Conservation (phyloP, 352 stramenopile genomes). For the Globisporangium megalacanthum region DNA sequence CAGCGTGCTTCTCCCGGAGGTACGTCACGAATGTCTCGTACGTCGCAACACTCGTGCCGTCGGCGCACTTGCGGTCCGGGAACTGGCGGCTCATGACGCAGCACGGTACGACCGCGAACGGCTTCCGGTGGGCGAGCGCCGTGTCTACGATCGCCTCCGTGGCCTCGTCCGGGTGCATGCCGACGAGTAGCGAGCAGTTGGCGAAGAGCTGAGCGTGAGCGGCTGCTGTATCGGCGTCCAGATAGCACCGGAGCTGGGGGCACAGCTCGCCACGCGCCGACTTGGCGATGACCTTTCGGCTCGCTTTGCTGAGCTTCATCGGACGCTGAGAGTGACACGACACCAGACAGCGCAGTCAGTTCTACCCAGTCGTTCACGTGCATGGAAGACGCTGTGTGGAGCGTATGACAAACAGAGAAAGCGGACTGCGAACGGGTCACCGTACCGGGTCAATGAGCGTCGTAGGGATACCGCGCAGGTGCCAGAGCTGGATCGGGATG, state of each 20-base stretch:
- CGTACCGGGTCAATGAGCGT: conserved; percentile 83
- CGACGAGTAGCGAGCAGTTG: conserved; percentile 83
- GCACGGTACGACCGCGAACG: conserved; percentile 95
- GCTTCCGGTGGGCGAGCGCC: conserved; percentile 80
- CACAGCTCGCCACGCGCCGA: conserved; percentile 35
- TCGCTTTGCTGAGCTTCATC: conserved; percentile 75
- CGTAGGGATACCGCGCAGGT: conserved; percentile 64
- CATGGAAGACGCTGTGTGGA: too few species aligned
- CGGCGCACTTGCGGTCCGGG: conserved; percentile 49
- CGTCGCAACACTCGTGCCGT: conserved; percentile 62
- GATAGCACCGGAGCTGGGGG: conserved; percentile 43
- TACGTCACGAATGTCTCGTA: conserved; percentile 84
- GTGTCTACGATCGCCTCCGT: conserved; percentile 95
- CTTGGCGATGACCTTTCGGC: conserved; percentile 59
- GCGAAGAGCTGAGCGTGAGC: conserved; percentile 56
- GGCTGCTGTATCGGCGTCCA: conserved; percentile 52
- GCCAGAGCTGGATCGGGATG: conserved; percentile 81
- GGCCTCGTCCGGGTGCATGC: conserved; percentile 95
- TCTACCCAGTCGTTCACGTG: too few species aligned
- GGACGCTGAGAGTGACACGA: conserved; percentile 29
- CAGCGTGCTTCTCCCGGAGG: conserved; percentile 69
- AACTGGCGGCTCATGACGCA: conserved; percentile 95
- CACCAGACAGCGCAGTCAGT: background rate
- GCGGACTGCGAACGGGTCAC: too few species aligned
- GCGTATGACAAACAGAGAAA: background rate